A percentile compares a stretch with the other conserved stretches of the same genome.
These are phyloP conservation scores for Diplodia sapinea DNA, from an alignment of 2,329 filamentous ascomycete genomes.

Conservation along the genomic window DNA sequence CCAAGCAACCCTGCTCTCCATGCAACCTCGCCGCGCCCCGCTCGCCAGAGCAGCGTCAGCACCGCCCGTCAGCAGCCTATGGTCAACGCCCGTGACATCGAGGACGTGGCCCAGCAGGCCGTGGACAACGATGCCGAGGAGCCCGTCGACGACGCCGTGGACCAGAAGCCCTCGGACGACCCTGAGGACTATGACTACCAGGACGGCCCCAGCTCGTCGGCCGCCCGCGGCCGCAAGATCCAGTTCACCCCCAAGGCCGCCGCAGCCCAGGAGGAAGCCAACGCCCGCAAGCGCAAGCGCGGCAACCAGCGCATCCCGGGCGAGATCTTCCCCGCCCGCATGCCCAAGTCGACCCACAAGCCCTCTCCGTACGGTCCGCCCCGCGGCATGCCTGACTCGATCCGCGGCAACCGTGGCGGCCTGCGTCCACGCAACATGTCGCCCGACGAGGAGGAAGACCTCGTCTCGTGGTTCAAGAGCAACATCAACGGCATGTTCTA, in stretches of 20 bases:
- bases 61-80: not conserved
- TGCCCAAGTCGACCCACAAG: not conserved
- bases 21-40: constrained; percentile 6
- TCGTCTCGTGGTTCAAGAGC: constrained; percentile 13
- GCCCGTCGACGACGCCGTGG: too few relatives aligned
- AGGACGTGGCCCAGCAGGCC: not conserved
- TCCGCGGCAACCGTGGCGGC: not conserved
- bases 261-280: constrained; percentile 17
- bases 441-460: constrained; percentile 2
- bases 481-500: constrained; percentile 20
- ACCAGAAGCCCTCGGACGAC: not conserved
- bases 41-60: not conserved
- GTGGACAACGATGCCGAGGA: not conserved
- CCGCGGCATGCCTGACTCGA: constrained; percentile 6
- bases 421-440: constrained; percentile 4
- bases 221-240: constrained; percentile 17
- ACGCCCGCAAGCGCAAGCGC: constrained; percentile 23
- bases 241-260: constrained; percentile 25
- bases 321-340: constrained; percentile 27
- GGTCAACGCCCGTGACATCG: not conserved
- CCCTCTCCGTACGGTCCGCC: not conserved
- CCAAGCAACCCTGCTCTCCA: constrained; percentile 21
- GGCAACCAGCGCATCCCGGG: constrained; percentile 12
- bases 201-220: not conserved
- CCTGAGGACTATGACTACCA: not conserved